These are phyloP conservation scores for Allomyces arbusculus DNA, from an alignment of 192 early-diverging fungal species.

Conservation along the genomic window DNA sequence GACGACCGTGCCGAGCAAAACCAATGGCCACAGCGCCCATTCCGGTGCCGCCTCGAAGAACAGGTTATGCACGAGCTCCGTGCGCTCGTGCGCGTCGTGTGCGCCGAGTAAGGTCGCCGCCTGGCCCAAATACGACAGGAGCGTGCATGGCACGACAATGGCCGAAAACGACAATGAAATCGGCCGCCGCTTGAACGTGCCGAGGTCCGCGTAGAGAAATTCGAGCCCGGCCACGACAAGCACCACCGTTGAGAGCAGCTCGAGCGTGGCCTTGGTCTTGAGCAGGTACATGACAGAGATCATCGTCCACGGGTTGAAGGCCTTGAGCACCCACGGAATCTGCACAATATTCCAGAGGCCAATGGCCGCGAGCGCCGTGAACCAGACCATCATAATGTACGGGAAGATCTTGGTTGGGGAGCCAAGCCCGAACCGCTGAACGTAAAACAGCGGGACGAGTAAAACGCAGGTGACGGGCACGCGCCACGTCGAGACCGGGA, in stretches of 20 bases:
- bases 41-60: neutral
- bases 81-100: no score
- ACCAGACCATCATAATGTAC: neutral
- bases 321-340: neutral
- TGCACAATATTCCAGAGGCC: neutral
- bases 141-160: neutral
- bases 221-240: neutral
- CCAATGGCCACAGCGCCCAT: neutral
- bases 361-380: neutral
- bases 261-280: neutral
- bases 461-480: neutral
- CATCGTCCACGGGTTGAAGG: neutral
- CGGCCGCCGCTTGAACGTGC: neutral
- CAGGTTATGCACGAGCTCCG: neutral
- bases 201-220: neutral
- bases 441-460: neutral
- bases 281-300: neutral
- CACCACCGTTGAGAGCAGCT: neutral
- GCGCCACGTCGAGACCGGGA: neutral
- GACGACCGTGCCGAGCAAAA: neutral
- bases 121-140: no score
- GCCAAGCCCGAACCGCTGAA: neutral
- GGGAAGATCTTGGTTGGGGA: neutral
- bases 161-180: neutral
- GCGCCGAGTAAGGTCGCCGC: no score